Evolutionary conservation across 192 early-diverging fungal species (phyloP), one percentile per base, ranked within the genome.

Genomic region (Globomyces pollinis-pini): DNA sequence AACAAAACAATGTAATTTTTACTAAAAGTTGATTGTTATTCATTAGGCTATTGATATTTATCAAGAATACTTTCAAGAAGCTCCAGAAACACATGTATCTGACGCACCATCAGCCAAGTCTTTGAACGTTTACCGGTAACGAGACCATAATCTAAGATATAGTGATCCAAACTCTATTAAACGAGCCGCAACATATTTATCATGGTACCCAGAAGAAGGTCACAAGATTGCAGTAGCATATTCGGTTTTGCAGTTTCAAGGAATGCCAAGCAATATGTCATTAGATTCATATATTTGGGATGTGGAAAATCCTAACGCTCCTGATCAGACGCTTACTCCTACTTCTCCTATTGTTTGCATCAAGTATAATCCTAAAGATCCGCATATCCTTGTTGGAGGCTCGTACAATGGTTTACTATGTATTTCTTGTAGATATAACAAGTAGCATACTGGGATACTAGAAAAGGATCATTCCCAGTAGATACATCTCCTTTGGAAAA

Each of bases 11-110:
- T 45, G n/a, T n/a, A n/a, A n/a, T n/a, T n/a, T n/a, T n/a, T n/a
- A n/a, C n/a, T n/a, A n/a, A n/a, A n/a, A n/a, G n/a, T n/a, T n/a
- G n/a, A n/a, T n/a, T n/a, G n/a, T n/a, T n/a, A n/a, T n/a, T n/a
- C n/a, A n/a, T n/a, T n/a, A n/a, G n/a, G 81, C 81, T 31, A 83
- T 83, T 43, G 81, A 83, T 61, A 83, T 83, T 62, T 83, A 83
- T 61, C 66, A 82, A 62, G 81, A 83, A 51, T 81, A 83, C 54
- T 83, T 83, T 43, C 53, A 64, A 7, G 79, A 79, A 31, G 60
- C 53, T 30, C 68, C 62, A 3, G 79, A 81, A 43, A 50, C 68
- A 2, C 58, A 71, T 5, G 38, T 60, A 1, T 57, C 69, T 13
- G 78, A 76, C 20, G 50, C 67, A 2, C 78, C 81, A 8, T 72